Percentiles rank a stretch among this genome's conserved stretches.
Evolutionary conservation across 2,329 filamentous ascomycete genomes (phyloP).

Genomic region (Metarhizium robertsii): DNA sequence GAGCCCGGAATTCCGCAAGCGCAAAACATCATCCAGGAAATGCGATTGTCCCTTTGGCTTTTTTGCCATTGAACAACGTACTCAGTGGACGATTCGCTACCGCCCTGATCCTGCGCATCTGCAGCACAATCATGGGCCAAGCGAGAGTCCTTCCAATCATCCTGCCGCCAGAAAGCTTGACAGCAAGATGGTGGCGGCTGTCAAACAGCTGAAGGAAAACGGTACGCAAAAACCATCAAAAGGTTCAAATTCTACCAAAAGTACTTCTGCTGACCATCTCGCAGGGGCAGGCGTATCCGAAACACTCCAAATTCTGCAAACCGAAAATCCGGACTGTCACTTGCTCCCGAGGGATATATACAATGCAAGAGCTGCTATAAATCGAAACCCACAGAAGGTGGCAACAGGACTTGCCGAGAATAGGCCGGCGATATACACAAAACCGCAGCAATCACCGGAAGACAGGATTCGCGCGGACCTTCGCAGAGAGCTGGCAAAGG

Average conservation of each 20-base stretch:
- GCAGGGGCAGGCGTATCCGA: constrained; percentile 54
- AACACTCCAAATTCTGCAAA: constrained; percentile 57
- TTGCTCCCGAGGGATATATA: constrained; percentile 58
- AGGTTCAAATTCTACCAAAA: constrained; percentile 4
- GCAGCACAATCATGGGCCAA: constrained; percentile 55
- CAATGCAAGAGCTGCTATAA: constrained; percentile 58
- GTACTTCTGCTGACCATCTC: constrained; percentile 10
- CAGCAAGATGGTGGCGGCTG: constrained; percentile 58
- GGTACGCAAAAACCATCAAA: constrained; percentile 34
- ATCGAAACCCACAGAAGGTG: constrained; percentile 54
- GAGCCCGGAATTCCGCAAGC: constrained; percentile 54
- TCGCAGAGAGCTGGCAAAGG: constrained; percentile 49
- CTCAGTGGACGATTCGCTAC: constrained; percentile 58
- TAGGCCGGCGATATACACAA: constrained; percentile 56
- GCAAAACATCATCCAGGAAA: constrained; percentile 59
- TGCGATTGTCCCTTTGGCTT: constrained; percentile 63
- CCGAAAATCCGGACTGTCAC: constrained; percentile 53
- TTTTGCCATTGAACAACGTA: constrained; percentile 58
- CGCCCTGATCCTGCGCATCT: constrained; percentile 50
- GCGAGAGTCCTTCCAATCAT: constrained; percentile 57
- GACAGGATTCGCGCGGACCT: constrained; percentile 55
- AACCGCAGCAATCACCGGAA: constrained; percentile 52
- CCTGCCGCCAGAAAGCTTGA: constrained; percentile 57
- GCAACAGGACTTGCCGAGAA: constrained; percentile 50
- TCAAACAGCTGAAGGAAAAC: constrained; percentile 56